Base-by-base conservation (phyloP, 2,329 filamentous ascomycete genomes). In the Microcyclospora pomicola region DNA sequence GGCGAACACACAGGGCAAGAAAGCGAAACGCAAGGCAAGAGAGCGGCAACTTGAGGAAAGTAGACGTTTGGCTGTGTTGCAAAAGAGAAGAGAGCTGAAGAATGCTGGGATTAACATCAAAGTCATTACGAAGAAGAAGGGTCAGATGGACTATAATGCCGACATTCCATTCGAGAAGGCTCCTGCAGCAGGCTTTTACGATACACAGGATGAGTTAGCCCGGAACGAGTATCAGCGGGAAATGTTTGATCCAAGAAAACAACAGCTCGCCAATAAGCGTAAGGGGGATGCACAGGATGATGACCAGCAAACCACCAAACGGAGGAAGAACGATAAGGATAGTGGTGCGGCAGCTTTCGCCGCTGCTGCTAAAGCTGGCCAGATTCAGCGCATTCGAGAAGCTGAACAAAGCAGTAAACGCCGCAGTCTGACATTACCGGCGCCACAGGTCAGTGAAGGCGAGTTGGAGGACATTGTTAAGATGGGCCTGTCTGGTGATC, bases 141-240 rank as follows among this genome's bases (percentile, higher is more conserved):
- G 91, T 0, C 81, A 96, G 66, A 98, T 98, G 85, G 91, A 98
- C 62, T 98, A 98, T 68, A 98, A 98, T 61, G 91, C 91, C 51
- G 91, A 98, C 52, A 93, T 98, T 47, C 91, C 91, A 0, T 96
- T 98, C 48, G 91, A 98, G 60, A 95, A 91, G 62, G 82, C 83
- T 46, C 80, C 91, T 0, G 80, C 82, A 0, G 67, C 78, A 15
- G 91, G 91, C 10, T 98, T 98, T 59, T 94, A 88, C 63, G 88
- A 98, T 58, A 98, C 91, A 0, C 69, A 68, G 3, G 86, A 95
- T 11, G 91, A 98, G 57, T 68, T 82, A 48, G 63, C 67, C 4
- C 71, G 69, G 48, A 98, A 98, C 59, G 88, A 98, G 60, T 73
- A 73, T 42, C 80, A 93, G 56, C 75, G 85, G 36, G 77, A 82